Evolutionary conservation across 768 basidiomycete species (phyloP).

Genomic region (Leccinum boreale): DNA sequence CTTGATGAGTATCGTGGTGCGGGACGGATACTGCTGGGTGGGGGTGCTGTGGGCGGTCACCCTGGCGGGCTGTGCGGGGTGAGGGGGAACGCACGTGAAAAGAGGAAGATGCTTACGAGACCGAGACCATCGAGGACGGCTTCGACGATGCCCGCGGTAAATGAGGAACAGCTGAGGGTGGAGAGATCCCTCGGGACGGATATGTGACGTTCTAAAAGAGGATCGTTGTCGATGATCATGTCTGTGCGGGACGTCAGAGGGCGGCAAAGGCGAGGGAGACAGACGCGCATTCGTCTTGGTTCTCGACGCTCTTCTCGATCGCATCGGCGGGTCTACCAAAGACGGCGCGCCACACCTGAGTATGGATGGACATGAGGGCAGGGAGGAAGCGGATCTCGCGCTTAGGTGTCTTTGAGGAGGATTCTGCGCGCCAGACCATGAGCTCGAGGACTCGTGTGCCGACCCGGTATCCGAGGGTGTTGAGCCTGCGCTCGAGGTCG

Average conservation of each 20-base stretch:
- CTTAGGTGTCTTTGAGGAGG: constrained; percentile 82
- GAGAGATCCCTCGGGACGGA: constrained; percentile 94
- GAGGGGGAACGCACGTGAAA: constrained; percentile 8
- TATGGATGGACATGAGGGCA: constrained; percentile 90
- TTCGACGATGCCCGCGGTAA: constrained; percentile 96
- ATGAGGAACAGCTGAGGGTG: constrained; percentile 93
- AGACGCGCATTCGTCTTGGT: constrained; percentile 87
- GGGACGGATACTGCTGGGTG: constrained; percentile 70
- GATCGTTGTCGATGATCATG: constrained; percentile 98
- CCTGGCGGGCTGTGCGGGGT: constrained; percentile 72
- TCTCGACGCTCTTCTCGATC: constrained; percentile 94
- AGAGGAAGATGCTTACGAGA: constrained; percentile 61
- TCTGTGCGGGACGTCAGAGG: constrained; percentile 44
- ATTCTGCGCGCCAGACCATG: constrained; percentile 76
- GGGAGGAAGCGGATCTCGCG: constrained; percentile 89
- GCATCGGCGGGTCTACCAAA: constrained; percentile 94
- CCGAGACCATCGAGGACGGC: constrained; percentile 92
- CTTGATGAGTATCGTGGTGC: constrained; percentile 97
- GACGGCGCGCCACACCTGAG: constrained; percentile 91
- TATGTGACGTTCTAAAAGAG: constrained; percentile 85
- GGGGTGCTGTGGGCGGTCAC: constrained; percentile 96
- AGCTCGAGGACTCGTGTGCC: constrained; percentile 86
- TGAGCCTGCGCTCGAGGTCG: constrained; percentile 90
- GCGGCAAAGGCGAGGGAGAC: background rate
- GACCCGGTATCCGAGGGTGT: constrained; percentile 89